phyloP scores from a whole-genome alignment of 73 alveolate species.

The Symbiodinium pilosum region DNA sequence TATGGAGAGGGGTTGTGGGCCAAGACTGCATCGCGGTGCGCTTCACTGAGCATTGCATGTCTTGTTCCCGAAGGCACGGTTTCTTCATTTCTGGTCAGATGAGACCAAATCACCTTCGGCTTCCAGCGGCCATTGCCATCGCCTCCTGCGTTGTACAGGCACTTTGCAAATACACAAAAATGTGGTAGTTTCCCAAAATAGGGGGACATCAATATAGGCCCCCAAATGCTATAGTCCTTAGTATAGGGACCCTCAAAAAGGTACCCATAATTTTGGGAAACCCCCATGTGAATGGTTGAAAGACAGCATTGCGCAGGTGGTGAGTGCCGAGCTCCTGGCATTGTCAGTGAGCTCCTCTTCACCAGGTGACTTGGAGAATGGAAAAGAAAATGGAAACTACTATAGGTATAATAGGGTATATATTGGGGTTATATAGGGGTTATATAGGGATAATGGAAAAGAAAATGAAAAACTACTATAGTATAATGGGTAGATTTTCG shows the following conservation, averaged over 20 bases:
- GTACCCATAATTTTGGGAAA: not conserved
- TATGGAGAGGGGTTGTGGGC: not conserved
- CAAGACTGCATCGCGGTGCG: not conserved
- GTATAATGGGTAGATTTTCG: no score
- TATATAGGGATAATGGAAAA: no score
- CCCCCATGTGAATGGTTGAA: not conserved
- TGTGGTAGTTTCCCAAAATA: not conserved
- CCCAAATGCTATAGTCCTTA: not conserved
- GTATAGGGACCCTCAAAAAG: not conserved
- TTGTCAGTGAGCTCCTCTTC: slow-evolving; percentile 94
- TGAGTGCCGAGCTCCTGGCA: slow-evolving; percentile 91
- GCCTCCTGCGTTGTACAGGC: not conserved
- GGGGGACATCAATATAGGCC: not conserved
- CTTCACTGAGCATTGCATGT: not conserved
- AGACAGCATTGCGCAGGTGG: slow-evolving; percentile 18
- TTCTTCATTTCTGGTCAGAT: not conserved
- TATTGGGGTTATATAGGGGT: no score
- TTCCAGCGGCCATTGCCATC: not conserved
- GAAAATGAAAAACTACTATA: no score
- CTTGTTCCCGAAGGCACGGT: not conserved
- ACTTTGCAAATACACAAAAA: not conserved
- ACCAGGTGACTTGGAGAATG: no score
- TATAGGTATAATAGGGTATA: no score
- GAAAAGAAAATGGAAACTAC: no score
- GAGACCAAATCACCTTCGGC: not conserved